A percentile compares a stretch with the other conserved stretches of the same genome.
phyloP scores from a whole-genome alignment of 2,329 filamentous ascomycete genomes.

The Fusarium duplospermum region DNA sequence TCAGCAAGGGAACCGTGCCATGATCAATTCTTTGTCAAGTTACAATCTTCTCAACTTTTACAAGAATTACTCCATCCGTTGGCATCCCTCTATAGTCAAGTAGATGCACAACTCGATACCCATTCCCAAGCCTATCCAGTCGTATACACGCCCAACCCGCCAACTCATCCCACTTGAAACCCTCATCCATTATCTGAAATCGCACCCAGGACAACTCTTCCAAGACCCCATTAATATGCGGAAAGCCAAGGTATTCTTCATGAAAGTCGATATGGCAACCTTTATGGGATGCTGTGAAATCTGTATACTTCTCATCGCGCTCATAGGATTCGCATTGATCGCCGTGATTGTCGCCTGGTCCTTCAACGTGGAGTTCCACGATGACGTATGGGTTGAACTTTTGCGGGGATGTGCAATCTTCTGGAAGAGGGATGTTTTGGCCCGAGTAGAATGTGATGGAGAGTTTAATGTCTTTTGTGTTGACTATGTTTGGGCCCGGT shows the following conservation, averaged over 20 bases:
- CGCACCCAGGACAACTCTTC: conserved; percentile 79
- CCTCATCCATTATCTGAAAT: conserved; percentile 90
- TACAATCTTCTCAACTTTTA: conserved; percentile 74
- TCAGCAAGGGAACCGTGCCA: neutral
- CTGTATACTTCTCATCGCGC: conserved; percentile 63
- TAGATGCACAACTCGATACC: conserved; percentile 82
- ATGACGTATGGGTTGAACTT: conserved; percentile 85
- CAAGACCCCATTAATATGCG: conserved; percentile 66
- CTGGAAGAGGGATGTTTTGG: conserved; percentile 77
- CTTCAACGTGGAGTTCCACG: conserved; percentile 85
- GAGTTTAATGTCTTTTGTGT: conserved; percentile 73
- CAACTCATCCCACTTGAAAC: conserved; percentile 80
- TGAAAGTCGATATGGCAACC: conserved; percentile 73
- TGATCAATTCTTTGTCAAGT: neutral
- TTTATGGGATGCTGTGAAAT: conserved; percentile 66
- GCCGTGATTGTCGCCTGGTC: conserved; percentile 57
- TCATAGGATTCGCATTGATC: conserved; percentile 54
- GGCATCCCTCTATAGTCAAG: conserved; percentile 74
- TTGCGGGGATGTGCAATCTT: conserved; percentile 60
- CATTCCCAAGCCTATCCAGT: conserved; percentile 80
- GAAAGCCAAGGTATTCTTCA: conserved; percentile 69
- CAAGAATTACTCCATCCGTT: conserved; percentile 76
- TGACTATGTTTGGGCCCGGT: conserved; percentile 48
- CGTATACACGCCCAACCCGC: conserved; percentile 91
- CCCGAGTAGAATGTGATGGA: conserved; percentile 80